Percentiles rank a stretch among this genome's conserved stretches.
Evolutionary conservation across 805 yeast genomes (phyloP).

Genomic region (Zygosaccharomyces kombuchaensis): DNA sequence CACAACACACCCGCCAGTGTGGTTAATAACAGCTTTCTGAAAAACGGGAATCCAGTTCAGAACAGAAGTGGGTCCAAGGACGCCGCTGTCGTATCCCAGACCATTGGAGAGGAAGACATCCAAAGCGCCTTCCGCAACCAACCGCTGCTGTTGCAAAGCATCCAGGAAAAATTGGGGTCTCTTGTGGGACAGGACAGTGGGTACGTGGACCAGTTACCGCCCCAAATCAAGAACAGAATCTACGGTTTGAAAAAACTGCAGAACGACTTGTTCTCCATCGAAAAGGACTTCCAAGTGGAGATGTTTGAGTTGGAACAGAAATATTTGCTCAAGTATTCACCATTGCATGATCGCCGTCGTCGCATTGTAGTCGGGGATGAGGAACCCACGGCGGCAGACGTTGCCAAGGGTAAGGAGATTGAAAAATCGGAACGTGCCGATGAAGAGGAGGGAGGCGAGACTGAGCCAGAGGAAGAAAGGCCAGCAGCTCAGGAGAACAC

Average conservation of each 20-base stretch:
- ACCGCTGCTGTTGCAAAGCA: slow-evolving; percentile 80
- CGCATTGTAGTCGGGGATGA: slow-evolving; percentile 64
- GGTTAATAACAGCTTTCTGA: slow-evolving; percentile 61
- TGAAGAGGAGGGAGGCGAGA: slow-evolving; percentile 42
- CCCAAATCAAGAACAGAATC: slow-evolving; percentile 67
- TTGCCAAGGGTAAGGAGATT: slow-evolving; percentile 70
- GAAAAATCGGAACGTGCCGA: slow-evolving; percentile 44
- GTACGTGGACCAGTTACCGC: slow-evolving; percentile 73
- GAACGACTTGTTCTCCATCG: slow-evolving; percentile 71
- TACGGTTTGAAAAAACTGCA: slow-evolving; percentile 80
- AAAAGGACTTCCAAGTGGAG: slow-evolving; percentile 88
- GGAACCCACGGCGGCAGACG: slow-evolving; percentile 76
- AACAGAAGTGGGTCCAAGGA: slow-evolving; percentile 7
- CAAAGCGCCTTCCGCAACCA: slow-evolving; percentile 57
- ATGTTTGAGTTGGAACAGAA: slow-evolving; percentile 80
- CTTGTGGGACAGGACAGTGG: slow-evolving; percentile 86
- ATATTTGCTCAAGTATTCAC: slow-evolving; percentile 66
- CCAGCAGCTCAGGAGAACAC: slow-evolving; percentile 42
- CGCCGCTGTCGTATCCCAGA: slow-evolving; percentile 45
- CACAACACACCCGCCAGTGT: slow-evolving; percentile 96
- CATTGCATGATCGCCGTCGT: slow-evolving; percentile 70
- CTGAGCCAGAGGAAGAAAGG: slow-evolving; percentile 39
- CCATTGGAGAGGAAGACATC: slow-evolving; percentile 66
- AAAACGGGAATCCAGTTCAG: slow-evolving; percentile 49
- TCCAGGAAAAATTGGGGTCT: slow-evolving; percentile 81